Conservation (phyloP, 2,329 filamentous ascomycete species). For the Fusarium burgessii region DNA sequence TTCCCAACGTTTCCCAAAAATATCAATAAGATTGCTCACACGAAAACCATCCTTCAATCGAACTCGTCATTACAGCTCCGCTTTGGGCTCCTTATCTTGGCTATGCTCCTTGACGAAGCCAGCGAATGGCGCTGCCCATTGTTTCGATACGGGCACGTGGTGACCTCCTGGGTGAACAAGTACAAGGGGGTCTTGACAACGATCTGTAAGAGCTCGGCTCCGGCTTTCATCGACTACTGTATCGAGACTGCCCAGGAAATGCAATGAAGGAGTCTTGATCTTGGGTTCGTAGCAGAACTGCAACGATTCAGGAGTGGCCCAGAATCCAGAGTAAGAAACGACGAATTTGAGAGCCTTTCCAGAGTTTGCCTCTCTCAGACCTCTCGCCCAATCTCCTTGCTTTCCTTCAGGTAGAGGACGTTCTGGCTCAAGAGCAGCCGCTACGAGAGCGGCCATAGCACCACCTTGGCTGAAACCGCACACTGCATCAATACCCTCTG, state of each 20-base stretch:
- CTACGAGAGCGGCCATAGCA: constrained; percentile 77
- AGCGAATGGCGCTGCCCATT: constrained; percentile 81
- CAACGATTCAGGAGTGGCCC: constrained; percentile 71
- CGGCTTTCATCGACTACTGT: constrained; percentile 86
- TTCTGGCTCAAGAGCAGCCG: constrained; percentile 73
- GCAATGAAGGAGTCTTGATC: constrained; percentile 81
- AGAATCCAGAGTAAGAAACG: constrained; percentile 83
- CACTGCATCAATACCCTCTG: constrained; percentile 80
- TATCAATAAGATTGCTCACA: neutral
- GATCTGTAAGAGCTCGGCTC: constrained; percentile 74
- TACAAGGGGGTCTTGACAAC: constrained; percentile 66
- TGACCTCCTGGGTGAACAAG: constrained; percentile 88
- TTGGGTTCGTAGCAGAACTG: constrained; percentile 75
- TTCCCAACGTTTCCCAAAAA: neutral
- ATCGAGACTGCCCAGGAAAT: constrained; percentile 86
- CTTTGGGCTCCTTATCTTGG: constrained; percentile 44
- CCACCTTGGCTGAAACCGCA: constrained; percentile 88
- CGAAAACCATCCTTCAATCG: neutral
- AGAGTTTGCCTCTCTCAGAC: constrained; percentile 63
- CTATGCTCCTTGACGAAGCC: constrained; percentile 71
- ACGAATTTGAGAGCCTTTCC: constrained; percentile 72
- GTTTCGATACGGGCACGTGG: constrained; percentile 85
- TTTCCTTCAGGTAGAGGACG: constrained; percentile 46
- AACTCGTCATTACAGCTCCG: constrained; percentile 38
- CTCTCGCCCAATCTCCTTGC: constrained; percentile 57